Evolutionary conservation across 768 basidiomycete species (phyloP), one percentile per base, ranked within the genome.

Genomic region (Amanita rubescens): DNA sequence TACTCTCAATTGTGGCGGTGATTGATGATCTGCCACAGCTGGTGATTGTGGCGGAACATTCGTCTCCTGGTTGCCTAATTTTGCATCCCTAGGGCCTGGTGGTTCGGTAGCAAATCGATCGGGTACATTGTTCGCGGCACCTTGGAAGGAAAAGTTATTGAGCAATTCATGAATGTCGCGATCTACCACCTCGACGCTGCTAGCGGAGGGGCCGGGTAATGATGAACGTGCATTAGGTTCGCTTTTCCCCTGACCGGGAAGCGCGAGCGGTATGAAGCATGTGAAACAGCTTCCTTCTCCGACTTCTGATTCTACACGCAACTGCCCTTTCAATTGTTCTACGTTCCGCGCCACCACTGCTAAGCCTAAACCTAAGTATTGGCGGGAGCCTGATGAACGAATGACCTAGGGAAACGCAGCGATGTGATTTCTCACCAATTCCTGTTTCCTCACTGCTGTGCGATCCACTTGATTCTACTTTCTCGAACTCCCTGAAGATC

Each of bases 261-360:
- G 62, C 1, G 76, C 67, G 57, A 90, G 77, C 6, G 86, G 84
- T 37, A 87, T 77, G 6, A 86, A 67, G 67, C 85, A 83, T 1
- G 84, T 87, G 69, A 91, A 90, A 3, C 75, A 74, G 32, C 84
- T 85, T 8, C 89, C 90, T 60, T 76, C 66, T 42, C 72, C 75
- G n/a, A 80, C 71, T 48, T 78, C 75, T 0, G 87, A 90, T 54
- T 90, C 85, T 3, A 89, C 87, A 5, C 85, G 80, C 2, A 93
- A 75, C 63, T 88, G 87, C 3, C 89, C 90, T 0, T 81, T 84
- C 1, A 90, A 75, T 56, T 88, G 87, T 59, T 85, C 82, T 3
- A 90, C 84, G 38, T 90, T 88, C 14, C 88, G 75, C 0, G 87
- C 86, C 10, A 91, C 89, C 5, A 90, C 85, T 3, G 90, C 89